These are phyloP conservation scores for Margaritispora aquatica DNA, from an alignment of 495 filamentous ascomycete genomes.

Conservation along the genomic window DNA sequence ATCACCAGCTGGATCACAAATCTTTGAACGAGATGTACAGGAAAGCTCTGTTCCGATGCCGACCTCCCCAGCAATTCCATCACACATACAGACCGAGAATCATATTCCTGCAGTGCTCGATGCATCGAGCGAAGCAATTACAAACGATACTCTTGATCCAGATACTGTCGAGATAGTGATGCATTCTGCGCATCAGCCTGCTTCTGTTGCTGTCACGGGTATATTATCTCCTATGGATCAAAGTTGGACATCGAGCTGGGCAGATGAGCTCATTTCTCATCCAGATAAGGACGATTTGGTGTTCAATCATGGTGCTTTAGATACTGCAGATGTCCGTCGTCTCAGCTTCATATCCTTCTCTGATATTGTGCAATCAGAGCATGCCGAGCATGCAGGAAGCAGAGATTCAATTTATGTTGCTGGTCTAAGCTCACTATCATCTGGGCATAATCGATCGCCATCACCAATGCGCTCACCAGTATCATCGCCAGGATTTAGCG, in stretches of 20 bases:
- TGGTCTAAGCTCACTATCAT: constrained; percentile 44
- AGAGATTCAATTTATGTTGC: constrained; percentile 57
- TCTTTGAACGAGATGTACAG: constrained; percentile 92
- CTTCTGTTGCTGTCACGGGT: constrained; percentile 54
- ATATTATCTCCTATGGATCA: constrained; percentile 26
- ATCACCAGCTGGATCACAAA: constrained; percentile 70
- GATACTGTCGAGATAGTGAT: constrained; percentile 87
- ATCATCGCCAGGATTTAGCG: constrained; percentile 54
- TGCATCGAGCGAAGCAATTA: constrained; percentile 83
- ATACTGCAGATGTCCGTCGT: constrained; percentile 70
- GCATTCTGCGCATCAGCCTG: constrained; percentile 73
- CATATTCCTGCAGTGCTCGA: constrained; percentile 87
- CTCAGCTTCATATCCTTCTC: constrained; percentile 92
- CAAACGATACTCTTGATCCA: constrained; percentile 65
- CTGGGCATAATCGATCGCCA: constrained; percentile 59
- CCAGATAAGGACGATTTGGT: constrained; percentile 46
- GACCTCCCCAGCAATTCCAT: constrained; percentile 69
- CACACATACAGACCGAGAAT: constrained; percentile 87
- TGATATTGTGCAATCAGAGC: constrained; percentile 88
- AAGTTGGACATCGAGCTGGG: constrained; percentile 31
- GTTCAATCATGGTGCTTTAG: constrained; percentile 66
- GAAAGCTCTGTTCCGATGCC: constrained; percentile 56
- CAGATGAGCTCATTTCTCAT: constrained; percentile 49
- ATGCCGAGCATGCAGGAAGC: constrained; percentile 49
- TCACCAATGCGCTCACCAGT: constrained; percentile 65